Evolutionary conservation across 148 eudicot species (phyloP).

Genomic region (Rhododendron vialii): DNA sequence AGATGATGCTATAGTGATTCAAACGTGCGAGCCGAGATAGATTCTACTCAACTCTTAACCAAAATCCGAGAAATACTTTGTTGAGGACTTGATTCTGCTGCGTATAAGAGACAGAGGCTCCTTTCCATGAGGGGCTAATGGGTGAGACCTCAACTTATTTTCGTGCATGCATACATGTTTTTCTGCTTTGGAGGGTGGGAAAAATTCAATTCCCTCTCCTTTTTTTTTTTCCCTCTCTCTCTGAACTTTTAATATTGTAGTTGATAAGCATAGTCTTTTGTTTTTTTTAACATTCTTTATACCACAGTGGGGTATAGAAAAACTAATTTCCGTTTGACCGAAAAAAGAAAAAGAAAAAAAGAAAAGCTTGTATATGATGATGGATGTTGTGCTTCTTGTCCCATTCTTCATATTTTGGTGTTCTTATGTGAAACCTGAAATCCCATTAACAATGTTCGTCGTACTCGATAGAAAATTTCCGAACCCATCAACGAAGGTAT

Average conservation of each 20-base stretch:
- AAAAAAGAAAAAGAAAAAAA: too few species aligned
- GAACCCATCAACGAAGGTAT: neutral
- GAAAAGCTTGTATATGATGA: neutral
- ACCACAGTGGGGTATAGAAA: too few species aligned
- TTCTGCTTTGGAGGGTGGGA: neutral
- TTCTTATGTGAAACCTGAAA: neutral
- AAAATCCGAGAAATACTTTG: neutral
- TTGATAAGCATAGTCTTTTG: neutral
- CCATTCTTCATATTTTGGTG: neutral
- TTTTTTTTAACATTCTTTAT: neutral
- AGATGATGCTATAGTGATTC: neutral
- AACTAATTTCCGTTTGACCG: too few species aligned
- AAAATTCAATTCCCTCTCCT: neutral
- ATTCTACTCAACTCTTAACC: neutral
- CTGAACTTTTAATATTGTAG: neutral
- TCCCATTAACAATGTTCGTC: neutral
- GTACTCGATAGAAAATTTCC: neutral
- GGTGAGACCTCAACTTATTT: neutral
- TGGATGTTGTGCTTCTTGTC: neutral
- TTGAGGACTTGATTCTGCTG: neutral
- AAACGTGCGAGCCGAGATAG: conserved; percentile 2
- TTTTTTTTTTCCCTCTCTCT: neutral
- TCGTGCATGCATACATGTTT: neutral
- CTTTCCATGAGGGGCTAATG: neutral
- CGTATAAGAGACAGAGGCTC: neutral